These are phyloP conservation scores for Talaromyces sp. DNA, from an alignment of 2,329 filamentous ascomycete species.

Conservation along the genomic window DNA sequence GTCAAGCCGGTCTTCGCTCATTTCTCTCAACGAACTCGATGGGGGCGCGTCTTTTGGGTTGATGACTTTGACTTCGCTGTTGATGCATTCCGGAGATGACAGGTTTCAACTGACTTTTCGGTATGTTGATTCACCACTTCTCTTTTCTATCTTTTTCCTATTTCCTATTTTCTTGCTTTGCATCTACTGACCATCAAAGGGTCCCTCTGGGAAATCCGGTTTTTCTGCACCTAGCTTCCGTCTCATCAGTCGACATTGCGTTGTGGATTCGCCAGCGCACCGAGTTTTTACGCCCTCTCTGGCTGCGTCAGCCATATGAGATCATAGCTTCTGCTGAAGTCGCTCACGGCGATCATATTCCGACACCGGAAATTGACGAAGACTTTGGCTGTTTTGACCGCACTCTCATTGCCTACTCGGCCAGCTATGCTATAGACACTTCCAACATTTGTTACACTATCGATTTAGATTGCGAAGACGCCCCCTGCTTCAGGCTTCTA, in stretches of 20 bases:
- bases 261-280: slow-evolving; percentile 57
- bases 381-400: slow-evolving; percentile 62
- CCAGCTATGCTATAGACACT: slow-evolving; percentile 63
- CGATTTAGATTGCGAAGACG: slow-evolving; percentile 59
- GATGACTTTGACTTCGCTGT: slow-evolving; percentile 56
- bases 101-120: slow-evolving; percentile 62
- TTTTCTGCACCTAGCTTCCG: slow-evolving; percentile 58
- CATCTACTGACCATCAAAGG: slow-evolving; percentile 22
- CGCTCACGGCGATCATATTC: slow-evolving; percentile 45
- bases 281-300: slow-evolving; percentile 61
- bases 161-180: slow-evolving; percentile 1
- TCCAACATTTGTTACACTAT: slow-evolving; percentile 62
- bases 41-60: slow-evolving; percentile 56
- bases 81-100: slow-evolving; percentile 59
- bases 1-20: slow-evolving; percentile 49
- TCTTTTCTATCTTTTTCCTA: neutral
- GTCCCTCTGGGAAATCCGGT: slow-evolving; percentile 52
- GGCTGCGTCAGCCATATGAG: slow-evolving; percentile 58
- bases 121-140: slow-evolving; percentile 21
- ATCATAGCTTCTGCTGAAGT: slow-evolving; percentile 56
- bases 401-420: slow-evolving; percentile 64
- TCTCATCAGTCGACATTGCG: slow-evolving; percentile 60
- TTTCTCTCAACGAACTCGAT: slow-evolving; percentile 48
- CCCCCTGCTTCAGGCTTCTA: slow-evolving; percentile 60
- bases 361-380: slow-evolving; percentile 46